Evolutionary conservation across 1,284 basidiomycete species (phyloP), one percentile per base, ranked within the genome.

Genomic region (Heimioporus retisporus): DNA sequence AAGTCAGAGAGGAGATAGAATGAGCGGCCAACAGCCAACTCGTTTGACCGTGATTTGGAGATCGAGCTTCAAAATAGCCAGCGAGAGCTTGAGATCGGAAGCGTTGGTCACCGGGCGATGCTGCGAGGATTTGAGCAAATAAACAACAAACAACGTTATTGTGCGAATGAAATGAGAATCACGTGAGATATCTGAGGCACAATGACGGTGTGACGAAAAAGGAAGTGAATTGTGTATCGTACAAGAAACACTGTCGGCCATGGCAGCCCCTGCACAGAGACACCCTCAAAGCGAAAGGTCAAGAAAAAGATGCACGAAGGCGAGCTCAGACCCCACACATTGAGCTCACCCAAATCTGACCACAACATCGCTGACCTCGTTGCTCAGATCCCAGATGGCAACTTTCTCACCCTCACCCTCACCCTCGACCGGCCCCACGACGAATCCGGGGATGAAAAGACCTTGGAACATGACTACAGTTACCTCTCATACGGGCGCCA

Each of bases 401-500:
- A 84, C 64, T 93, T 93, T 71, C 81, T 90, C 19, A 84, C 88
- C 28, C 28, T 28, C 28, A 28, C 28, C 23, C 83, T 90, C 71
- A 85, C 82, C 76, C 83, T 92, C 70, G 86, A 88, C 63, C 81
- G 79, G 21, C 88, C 85, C 31, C 78, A 76, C 65, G 72, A 74
- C 68, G 79, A 81, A 64, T 71, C 79, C 8, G 78, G 79, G 40
- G 76, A 77, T 55, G 74, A 77, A 68, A 78, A 71, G 57, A 59
- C 76, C 19, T 23, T 71, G 23, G 81, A 79, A 59, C 80, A 85
- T 66, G 89, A 90, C 75, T 94, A 94, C 73, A 91, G 93, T 54
- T 92, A 92, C 69, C 85, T 95, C 55, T 88, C 87, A 21, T 90
- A 89, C 75, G 86, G 90, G 65, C 85, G 89, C 42, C 90, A 94